phyloP scores from a whole-genome alignment of 495 filamentous ascomycete genomes.

The Lophiostoma macrostomum region DNA sequence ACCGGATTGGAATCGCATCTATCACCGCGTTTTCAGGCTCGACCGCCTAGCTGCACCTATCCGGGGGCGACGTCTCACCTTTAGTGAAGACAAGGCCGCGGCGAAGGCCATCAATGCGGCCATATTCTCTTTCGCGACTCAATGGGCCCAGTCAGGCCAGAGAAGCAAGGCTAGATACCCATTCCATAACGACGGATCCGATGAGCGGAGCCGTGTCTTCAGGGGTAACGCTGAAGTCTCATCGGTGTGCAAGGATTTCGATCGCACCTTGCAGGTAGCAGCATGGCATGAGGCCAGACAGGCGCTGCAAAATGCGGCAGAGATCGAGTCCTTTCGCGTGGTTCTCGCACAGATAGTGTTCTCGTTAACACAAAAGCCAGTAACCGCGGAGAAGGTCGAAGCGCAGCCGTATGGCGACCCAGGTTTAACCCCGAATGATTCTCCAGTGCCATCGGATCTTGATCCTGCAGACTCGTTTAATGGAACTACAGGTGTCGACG shows the following conservation, averaged over 20 bases:
- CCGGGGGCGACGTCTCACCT: constrained; percentile 39
- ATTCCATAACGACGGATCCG: constrained; percentile 4
- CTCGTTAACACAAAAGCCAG: constrained; percentile 46
- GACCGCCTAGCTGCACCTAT: constrained; percentile 40
- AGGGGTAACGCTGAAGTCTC: constrained; percentile 23
- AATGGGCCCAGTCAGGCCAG: constrained; percentile 44
- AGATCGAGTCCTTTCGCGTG: constrained; percentile 47
- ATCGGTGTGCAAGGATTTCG: constrained; percentile 29
- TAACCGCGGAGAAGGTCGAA: not conserved
- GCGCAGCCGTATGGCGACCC: not conserved
- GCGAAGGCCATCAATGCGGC: constrained; percentile 43
- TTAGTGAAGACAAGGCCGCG: constrained; percentile 40
- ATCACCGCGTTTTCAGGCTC: constrained; percentile 44
- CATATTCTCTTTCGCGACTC: constrained; percentile 49
- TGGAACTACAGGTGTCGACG: constrained; percentile 20
- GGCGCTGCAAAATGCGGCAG: constrained; percentile 40
- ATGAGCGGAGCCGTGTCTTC: not conserved
- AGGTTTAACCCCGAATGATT: not conserved
- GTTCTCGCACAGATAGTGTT: constrained; percentile 50
- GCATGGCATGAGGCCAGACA: constrained; percentile 48
- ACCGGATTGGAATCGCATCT: constrained; percentile 48
- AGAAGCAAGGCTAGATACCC: constrained; percentile 27
- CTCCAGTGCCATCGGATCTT: not conserved
- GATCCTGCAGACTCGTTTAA: no score
- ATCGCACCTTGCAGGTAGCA: constrained; percentile 41